Conservation (phyloP, 768 basidiomycete species). For the Asterophora lycoperdoides region DNA sequence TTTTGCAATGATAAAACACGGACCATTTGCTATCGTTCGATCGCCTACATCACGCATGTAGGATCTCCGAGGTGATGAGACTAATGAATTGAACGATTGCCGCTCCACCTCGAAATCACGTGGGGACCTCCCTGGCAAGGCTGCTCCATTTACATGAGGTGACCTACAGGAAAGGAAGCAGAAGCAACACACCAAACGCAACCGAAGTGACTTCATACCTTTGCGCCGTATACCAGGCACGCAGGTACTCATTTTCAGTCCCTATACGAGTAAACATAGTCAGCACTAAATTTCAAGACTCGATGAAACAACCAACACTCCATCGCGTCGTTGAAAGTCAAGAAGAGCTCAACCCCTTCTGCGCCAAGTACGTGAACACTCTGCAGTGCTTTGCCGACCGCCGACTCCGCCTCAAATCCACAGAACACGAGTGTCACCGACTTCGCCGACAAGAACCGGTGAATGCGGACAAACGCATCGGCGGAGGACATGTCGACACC, state of each 20-base stretch:
- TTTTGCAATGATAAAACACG: constrained; percentile 6
- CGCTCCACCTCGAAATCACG: constrained; percentile 43
- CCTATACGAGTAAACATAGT: constrained; percentile 33
- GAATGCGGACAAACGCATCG: constrained; percentile 91
- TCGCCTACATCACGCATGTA: constrained; percentile 71
- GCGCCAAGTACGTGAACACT: constrained; percentile 80
- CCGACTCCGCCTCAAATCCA: constrained; percentile 61
- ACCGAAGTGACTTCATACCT: constrained; percentile 46
- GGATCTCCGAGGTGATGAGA: constrained; percentile 61
- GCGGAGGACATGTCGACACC: constrained; percentile 95
- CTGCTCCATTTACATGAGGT: constrained; percentile 24
- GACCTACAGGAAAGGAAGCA: neutral
- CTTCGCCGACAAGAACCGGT: constrained; percentile 71
- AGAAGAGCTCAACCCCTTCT: constrained; percentile 76
- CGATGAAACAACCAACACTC: constrained; percentile 60
- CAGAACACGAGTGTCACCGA: constrained; percentile 87
- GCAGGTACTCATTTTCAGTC: constrained; percentile 92
- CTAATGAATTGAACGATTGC: constrained; percentile 37
- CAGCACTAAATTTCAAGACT: neutral
- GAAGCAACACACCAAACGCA: constrained; percentile 37
- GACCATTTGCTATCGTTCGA: constrained; percentile 63
- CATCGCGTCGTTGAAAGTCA: constrained; percentile 82
- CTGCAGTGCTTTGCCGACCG: constrained; percentile 67
- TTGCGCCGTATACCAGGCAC: constrained; percentile 69
- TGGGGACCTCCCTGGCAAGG: constrained; percentile 56